Conservation (phyloP, 2,329 filamentous ascomycete species). For the Thelonectria blattea region DNA sequence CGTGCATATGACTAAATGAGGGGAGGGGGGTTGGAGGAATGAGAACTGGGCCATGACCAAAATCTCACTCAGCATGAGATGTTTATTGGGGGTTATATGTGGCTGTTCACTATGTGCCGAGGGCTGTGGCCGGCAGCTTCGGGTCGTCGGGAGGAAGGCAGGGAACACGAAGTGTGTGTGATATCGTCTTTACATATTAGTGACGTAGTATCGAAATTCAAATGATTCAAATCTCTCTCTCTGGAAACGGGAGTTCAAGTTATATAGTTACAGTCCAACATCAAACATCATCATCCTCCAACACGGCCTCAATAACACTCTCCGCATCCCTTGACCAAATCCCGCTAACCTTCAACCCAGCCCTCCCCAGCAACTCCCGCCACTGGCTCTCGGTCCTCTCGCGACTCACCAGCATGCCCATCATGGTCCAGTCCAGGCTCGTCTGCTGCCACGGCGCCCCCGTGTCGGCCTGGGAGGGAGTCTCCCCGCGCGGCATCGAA, state of each 20-base stretch:
- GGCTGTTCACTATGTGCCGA: too few relatives aligned
- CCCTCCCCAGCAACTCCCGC: conserved; percentile 19
- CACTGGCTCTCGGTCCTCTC: conserved; percentile 31
- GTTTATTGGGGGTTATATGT: too few relatives aligned
- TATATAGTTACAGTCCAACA: too few relatives aligned
- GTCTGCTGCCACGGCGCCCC: conserved; percentile 32
- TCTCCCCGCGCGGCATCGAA: neutral
- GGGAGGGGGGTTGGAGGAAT: neutral
- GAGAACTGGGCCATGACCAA: neutral
- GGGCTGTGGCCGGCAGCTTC: neutral
- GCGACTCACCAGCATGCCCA: conserved; percentile 33
- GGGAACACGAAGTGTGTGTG: too few relatives aligned
- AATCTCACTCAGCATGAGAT: neutral
- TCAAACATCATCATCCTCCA: conserved; percentile 1
- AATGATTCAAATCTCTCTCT: too few relatives aligned
- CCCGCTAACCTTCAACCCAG: conserved; percentile 18
- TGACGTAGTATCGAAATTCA: too few relatives aligned
- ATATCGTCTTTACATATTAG: too few relatives aligned
- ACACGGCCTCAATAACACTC: conserved; percentile 24
- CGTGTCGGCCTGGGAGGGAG: conserved; percentile 8
- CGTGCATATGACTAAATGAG: neutral
- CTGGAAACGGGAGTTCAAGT: too few relatives aligned
- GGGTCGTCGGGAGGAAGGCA: too few relatives aligned
- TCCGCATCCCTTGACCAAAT: conserved; percentile 21
- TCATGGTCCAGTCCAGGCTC: conserved; percentile 37